Conservation (phyloP, 345 rosid species). For the Trapa bicornis region DNA sequence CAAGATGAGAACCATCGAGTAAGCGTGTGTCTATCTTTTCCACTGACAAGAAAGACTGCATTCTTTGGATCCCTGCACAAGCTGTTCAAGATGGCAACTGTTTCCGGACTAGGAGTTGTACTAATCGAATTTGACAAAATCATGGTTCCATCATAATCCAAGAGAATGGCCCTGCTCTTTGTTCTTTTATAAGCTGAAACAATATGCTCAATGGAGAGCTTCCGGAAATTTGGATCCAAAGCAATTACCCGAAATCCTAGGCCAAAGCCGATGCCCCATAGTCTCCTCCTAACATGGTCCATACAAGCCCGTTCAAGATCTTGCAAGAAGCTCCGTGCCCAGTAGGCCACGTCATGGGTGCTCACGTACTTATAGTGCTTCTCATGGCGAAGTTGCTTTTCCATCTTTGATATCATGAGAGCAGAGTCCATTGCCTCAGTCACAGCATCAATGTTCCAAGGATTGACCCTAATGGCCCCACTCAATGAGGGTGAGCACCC, state of each 20-base stretch:
- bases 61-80: conserved; percentile 66
- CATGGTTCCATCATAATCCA: conserved; percentile 86
- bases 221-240: conserved; percentile 78
- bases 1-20: conserved; percentile 68
- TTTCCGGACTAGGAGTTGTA: conserved; percentile 38
- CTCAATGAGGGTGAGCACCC: conserved; percentile 90
- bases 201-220: conserved; percentile 77
- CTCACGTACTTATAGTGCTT: conserved; percentile 83
- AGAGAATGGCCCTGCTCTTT: conserved; percentile 63
- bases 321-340: conserved; percentile 89
- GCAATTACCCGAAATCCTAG: conserved; percentile 82
- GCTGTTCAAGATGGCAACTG: conserved; percentile 48
- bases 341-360: conserved; percentile 86
- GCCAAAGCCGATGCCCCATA: conserved; percentile 95
- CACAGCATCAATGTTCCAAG: conserved; percentile 86
- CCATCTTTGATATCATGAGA: conserved; percentile 45
- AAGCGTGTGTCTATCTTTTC: conserved; percentile 55
- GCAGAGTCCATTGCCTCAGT: conserved; percentile 86
- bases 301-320: conserved; percentile 85
- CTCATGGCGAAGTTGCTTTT: conserved; percentile 83
- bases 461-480: conserved; percentile 88
- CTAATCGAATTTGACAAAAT: conserved; percentile 45
- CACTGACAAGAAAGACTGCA: conserved; percentile 76
- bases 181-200: conserved; percentile 83
- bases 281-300: conserved; percentile 69